Evolutionary conservation across 305 asterid genomes (phyloP), one percentile per base, ranked within the genome.

Genomic region (Solanum hybrid): DNA sequence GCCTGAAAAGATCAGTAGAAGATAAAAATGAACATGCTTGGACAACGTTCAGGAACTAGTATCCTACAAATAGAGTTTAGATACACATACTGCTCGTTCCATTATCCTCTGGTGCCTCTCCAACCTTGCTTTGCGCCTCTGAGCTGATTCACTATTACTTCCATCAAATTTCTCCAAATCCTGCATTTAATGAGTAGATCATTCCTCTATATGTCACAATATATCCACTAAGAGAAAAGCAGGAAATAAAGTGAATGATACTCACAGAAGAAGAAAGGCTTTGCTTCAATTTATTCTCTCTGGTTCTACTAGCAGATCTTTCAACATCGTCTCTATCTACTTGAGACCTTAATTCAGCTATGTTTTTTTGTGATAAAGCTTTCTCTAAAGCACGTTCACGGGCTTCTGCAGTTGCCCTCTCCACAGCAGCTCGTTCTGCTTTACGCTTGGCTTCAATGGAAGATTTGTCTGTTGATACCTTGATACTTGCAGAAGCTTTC

Each of bases 341-440:
- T 91, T 92, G 94, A 71, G 93, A 79, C 92, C 93, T 94, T 75
- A 93, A 92, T 88, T 94, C 97, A 11, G 89, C 87, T 51, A 88
- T 90, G 91, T 91, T 88, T 90, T 94, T 97, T 89, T 91, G 97
- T 86, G 99, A 95, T 93, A 93, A 88, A 71, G 98, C 98, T 93
- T 97, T 98, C 93, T 95, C 97, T 46, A 96, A 93, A 87, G 99
- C 99, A 89, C 99, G 98, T 91, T 93, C 98, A 88, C 98, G 98
- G 89, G 99, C 99, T 95, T 97, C 99, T 82, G 95, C 92, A 69
- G 98, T 96, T 89, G 98, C 99, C 91, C 99, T 93, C 91, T 96
- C 99, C 67, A 97, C 99, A n/a, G 99, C 99, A 80, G 99, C 98
- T 89, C 99, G 98, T 92, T 97, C 99, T 69, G 96, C 95, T 89